phyloP scores from a whole-genome alignment of 108 stramenopile species.

The Epithemia pelagica region DNA sequence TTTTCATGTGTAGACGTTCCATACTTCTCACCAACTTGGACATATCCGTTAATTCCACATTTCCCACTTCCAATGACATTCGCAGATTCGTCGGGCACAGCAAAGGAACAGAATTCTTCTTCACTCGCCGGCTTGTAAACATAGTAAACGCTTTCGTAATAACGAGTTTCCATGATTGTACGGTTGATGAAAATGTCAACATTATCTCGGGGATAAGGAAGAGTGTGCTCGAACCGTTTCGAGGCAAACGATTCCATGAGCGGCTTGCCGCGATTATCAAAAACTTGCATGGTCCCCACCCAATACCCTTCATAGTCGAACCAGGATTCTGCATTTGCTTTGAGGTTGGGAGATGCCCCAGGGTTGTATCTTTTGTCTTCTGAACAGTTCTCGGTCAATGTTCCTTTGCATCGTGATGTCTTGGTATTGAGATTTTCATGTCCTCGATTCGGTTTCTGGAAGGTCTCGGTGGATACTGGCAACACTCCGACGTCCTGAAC shows the following conservation, averaged over 20 bases:
- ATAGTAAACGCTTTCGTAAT: not conserved
- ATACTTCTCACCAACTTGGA: not conserved
- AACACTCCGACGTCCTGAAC: not conserved
- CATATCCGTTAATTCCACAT: slow-evolving; percentile 14
- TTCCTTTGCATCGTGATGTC: not conserved
- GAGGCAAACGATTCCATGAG: not conserved
- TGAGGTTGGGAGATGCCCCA: not conserved
- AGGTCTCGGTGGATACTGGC: not conserved
- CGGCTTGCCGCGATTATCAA: not conserved
- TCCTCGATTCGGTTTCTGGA: not conserved
- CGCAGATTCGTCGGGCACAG: not conserved
- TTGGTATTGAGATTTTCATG: not conserved
- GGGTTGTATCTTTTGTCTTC: not conserved
- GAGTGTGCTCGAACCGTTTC: not conserved
- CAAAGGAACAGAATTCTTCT: slow-evolving; percentile 4
- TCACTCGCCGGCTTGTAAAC: slow-evolving; percentile 4
- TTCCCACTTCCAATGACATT: slow-evolving; percentile 15
- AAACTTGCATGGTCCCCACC: not conserved
- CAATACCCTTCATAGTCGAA: slow-evolving; percentile 7
- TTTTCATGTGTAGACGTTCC: slow-evolving; percentile 18
- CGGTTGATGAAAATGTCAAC: not conserved
- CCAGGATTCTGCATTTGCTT: not conserved
- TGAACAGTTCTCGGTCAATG: not conserved
- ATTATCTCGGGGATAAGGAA: slow-evolving; percentile 1
- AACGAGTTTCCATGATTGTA: slow-evolving; percentile 7